phyloP scores from a whole-genome alignment of 768 basidiomycete species.

The Stropharia rugosoannulata region DNA sequence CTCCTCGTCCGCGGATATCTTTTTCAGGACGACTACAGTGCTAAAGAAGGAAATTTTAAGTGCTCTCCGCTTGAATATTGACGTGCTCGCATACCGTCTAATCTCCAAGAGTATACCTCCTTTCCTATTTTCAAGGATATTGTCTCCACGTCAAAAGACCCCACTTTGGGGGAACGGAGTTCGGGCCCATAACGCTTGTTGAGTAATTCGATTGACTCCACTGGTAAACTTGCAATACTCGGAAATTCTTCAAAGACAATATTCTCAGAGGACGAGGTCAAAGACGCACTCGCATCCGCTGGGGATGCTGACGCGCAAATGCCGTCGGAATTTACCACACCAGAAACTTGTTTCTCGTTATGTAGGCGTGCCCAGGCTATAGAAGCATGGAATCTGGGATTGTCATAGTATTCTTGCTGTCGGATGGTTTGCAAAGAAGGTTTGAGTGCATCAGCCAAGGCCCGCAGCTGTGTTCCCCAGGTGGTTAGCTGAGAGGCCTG shows the following conservation, averaged over 20 bases:
- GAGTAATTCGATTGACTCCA: constrained; percentile 43
- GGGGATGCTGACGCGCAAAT: constrained; percentile 12
- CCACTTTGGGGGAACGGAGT: constrained; percentile 43
- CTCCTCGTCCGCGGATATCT: constrained; percentile 10
- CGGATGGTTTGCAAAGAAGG: constrained; percentile 60
- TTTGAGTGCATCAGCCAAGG: constrained; percentile 53
- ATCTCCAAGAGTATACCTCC: constrained; percentile 50
- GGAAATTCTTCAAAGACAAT: constrained; percentile 31
- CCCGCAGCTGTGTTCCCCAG: constrained; percentile 48
- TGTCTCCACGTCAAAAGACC: constrained; percentile 49
- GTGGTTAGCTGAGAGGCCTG: background rate
- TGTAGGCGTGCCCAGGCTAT: constrained; percentile 84
- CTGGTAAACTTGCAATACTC: constrained; percentile 53
- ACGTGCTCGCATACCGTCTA: constrained; percentile 26
- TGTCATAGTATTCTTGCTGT: constrained; percentile 76
- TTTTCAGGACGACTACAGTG: background rate
- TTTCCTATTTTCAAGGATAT: constrained; percentile 74
- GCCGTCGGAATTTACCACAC: constrained; percentile 11
- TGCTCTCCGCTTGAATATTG: background rate
- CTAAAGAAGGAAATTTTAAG: background rate
- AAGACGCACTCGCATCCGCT: constrained; percentile 11
- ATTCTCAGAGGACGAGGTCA: constrained; percentile 11
- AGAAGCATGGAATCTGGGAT: constrained; percentile 86
- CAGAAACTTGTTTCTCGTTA: constrained; percentile 10
- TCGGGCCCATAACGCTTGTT: constrained; percentile 44